These are phyloP conservation scores for Pichia kluyveri DNA, from an alignment of 805 yeast species.

Conservation along the genomic window DNA sequence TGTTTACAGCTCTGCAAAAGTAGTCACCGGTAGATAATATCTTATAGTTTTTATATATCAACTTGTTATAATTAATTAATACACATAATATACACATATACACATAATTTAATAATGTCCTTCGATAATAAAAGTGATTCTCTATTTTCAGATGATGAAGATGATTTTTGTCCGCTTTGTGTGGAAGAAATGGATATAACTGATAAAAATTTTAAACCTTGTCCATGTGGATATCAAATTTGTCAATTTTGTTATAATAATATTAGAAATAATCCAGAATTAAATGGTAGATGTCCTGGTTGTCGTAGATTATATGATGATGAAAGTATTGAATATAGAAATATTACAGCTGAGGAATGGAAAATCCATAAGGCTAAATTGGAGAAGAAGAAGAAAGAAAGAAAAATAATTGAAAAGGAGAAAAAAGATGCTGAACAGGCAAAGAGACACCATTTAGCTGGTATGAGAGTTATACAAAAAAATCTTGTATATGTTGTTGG, in stretches of 20 bases:
- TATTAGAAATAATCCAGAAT: conserved; percentile 89
- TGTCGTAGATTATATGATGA: conserved; percentile 94
- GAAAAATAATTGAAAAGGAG: conserved; percentile 83
- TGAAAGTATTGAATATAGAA: conserved; percentile 80
- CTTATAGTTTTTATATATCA: no score
- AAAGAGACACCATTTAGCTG: conserved; percentile 83
- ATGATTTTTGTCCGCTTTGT: conserved; percentile 85
- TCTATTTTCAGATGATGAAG: conserved; percentile 63
- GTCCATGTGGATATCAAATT: conserved; percentile 98
- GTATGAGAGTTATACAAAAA: conserved; percentile 97
- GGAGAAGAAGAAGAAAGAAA: conserved; percentile 72
- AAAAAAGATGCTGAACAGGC: conserved; percentile 82
- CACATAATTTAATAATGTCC: conserved; percentile 5
- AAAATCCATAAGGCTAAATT: conserved; percentile 73
- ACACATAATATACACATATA: no score
- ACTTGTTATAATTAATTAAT: no score
- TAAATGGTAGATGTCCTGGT: conserved; percentile 95
- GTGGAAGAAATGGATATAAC: conserved; percentile 97
- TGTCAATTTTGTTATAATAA: conserved; percentile 98
- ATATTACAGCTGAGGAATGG: conserved; percentile 79
- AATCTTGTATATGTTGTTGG: conserved; percentile 96
- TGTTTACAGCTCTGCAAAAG: no score
- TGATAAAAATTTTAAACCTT: conserved; percentile 95
- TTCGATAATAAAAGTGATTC: conserved; percentile 33
- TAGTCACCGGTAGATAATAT: no score